Conservation (phyloP, 495 filamentous ascomycete genomes). For the Neurospora tetrasperma region DNA sequence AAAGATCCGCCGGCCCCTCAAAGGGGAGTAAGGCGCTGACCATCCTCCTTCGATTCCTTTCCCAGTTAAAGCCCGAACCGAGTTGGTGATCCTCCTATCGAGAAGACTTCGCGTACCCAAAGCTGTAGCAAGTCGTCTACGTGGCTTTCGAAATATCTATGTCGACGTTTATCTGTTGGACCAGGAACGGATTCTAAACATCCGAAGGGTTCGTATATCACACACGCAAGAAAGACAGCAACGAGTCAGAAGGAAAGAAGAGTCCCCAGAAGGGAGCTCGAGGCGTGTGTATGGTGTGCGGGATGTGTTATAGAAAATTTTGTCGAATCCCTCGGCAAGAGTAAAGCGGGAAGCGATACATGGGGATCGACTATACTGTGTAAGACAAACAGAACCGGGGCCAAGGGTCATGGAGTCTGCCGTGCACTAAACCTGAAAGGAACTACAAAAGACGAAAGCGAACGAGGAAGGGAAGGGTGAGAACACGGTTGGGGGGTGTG, state of each 20-base stretch:
- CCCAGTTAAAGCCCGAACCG: background rate
- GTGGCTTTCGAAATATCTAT: background rate
- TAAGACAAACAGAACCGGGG: background rate
- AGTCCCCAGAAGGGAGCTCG: background rate
- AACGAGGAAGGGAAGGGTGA: background rate
- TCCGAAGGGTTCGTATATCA: background rate
- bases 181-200: background rate
- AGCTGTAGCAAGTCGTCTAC: background rate
- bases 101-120: background rate
- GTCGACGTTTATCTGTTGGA: background rate
- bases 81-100: background rate
- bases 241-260: background rate
- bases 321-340: background rate
- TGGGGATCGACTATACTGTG: background rate
- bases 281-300: background rate
- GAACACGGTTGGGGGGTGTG: background rate
- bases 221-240: background rate
- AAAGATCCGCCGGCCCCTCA: constrained; percentile 31
- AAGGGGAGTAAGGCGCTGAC: constrained; percentile 13
- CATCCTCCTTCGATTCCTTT: background rate
- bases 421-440: background rate
- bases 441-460: background rate
- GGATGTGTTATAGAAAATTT: background rate
- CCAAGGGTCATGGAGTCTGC: background rate
- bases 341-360: background rate